Conservation (phyloP, 2,329 filamentous ascomycete genomes). For the Aspergillus japonicus region DNA sequence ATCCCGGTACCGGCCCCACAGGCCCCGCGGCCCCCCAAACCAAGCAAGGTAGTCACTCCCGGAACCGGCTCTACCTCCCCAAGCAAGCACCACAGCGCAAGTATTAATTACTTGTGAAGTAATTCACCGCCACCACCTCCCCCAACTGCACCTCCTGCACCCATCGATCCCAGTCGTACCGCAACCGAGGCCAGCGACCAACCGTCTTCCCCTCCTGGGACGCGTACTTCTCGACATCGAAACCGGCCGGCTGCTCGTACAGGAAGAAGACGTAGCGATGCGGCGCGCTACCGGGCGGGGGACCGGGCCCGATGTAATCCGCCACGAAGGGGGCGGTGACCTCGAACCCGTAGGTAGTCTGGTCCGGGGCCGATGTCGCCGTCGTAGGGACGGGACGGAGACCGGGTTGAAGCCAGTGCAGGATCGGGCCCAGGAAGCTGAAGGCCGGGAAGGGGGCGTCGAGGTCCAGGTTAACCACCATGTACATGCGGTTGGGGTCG, state of each 20-base stretch:
- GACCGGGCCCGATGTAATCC: slow-evolving; percentile 48
- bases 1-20: too few relatives aligned
- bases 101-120: slow-evolving; percentile 32
- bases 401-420: slow-evolving; percentile 4
- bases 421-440: background rate
- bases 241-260: slow-evolving; percentile 48
- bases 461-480: background rate
- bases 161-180: slow-evolving; percentile 46
- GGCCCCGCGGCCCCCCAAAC: too few relatives aligned
- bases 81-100: too few relatives aligned
- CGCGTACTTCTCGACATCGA: slow-evolving; percentile 35
- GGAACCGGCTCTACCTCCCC: too few relatives aligned
- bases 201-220: slow-evolving; percentile 38
- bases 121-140: slow-evolving; percentile 38
- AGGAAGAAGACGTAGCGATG: slow-evolving; percentile 54
- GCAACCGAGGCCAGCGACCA: slow-evolving; percentile 38
- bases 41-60: too few relatives aligned
- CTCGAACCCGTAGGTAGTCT: background rate
- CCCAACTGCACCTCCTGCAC: slow-evolving; percentile 37
- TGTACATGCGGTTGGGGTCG: background rate
- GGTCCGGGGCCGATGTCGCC: background rate
- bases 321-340: slow-evolving; percentile 20
- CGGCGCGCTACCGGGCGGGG: slow-evolving; percentile 47
- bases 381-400: background rate
- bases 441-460: background rate